phyloP scores from a whole-genome alignment of 345 rosid species.

The Brassica nigra region DNA sequence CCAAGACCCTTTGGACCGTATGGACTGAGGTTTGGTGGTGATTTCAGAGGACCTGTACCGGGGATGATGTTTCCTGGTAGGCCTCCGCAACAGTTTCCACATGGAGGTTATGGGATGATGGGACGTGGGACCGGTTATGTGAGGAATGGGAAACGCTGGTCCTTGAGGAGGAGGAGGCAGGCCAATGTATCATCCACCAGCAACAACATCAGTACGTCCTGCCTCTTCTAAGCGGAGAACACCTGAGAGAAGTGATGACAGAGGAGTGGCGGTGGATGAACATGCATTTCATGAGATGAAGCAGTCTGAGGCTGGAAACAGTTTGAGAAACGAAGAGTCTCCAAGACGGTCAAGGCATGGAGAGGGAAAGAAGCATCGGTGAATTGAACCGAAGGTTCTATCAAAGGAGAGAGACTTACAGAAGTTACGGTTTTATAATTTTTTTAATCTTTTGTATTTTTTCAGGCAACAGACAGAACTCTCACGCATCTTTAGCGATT shows the following conservation, averaged over 20 bases:
- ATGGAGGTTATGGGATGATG: constrained; percentile 92
- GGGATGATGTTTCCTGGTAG: constrained; percentile 97
- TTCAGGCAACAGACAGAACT: neutral
- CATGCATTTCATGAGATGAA: constrained; percentile 49
- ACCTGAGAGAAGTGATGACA: constrained; percentile 49
- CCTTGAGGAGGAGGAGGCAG: constrained; percentile 54
- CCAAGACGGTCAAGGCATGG: constrained; percentile 96
- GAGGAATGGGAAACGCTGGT: constrained; percentile 71
- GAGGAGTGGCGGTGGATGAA: constrained; percentile 35
- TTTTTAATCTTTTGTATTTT: neutral
- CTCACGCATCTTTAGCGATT: neutral
- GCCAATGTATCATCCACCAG: constrained; percentile 57
- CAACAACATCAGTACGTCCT: constrained; percentile 48
- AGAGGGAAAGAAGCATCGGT: constrained; percentile 75
- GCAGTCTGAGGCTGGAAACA: constrained; percentile 54
- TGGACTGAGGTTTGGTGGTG: constrained; percentile 91
- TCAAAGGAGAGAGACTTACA: neutral
- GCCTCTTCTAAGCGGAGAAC: constrained; percentile 50
- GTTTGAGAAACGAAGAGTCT: constrained; percentile 69
- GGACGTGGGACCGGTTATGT: constrained; percentile 74
- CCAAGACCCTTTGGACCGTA: constrained; percentile 82
- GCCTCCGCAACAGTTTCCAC: constrained; percentile 89
- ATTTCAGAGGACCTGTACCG: constrained; percentile 71
- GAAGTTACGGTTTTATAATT: neutral
- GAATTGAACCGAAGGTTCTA: neutral